Base-by-base conservation (phyloP, 257 asterid species). In the Cruciata laevipes region DNA sequence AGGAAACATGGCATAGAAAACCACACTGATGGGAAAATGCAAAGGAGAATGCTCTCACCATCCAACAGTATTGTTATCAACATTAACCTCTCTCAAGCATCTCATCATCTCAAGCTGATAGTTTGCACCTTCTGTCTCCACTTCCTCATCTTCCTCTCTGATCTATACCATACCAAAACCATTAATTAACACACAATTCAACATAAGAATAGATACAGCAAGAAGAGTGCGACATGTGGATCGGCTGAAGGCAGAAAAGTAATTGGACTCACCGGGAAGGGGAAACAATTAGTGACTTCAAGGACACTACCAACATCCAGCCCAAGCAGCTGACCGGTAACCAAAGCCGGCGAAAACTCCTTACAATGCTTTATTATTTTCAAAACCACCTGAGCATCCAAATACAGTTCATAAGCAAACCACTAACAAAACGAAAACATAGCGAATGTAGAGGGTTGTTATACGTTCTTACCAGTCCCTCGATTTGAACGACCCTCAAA, bases 51-150 rank as follows among this genome's bases (percentile, higher is more conserved):
- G 65, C 87, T 84, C 87, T 84, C 70, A 89, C 97, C 97, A 93
- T 68, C 97, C 98, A 74, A 89, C 98, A 1, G 98, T 93, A 81
- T 93, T 89, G 81, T 93, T 93, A 84, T 93, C 98, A 27, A 93
- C 98, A 79, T 93, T 93, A 80, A 93, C 99, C 82, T 93, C 99
- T 73, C 99, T 79, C 71, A 93, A 73, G 85, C 99, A 93, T 76
- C 99, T 84, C 99, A 93, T 93, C 99, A 93, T 86, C 71, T 93
- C 99, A 67, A 93, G 96, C 81, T 93, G 99, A 79, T 93, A 93
- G 80, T 88, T 93, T 66, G 97, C 96, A 75, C 99, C 98, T 65
- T 93, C 99, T 1, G 96, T 91, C 81, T 93, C 99, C 56, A 88
- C 73, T 87, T 93, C 99, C 75, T 93, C 99, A 73, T 93, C 99